These are phyloP conservation scores for Colletotrichum chlorophyti DNA, from an alignment of 2,329 filamentous ascomycete species.

Conservation along the genomic window DNA sequence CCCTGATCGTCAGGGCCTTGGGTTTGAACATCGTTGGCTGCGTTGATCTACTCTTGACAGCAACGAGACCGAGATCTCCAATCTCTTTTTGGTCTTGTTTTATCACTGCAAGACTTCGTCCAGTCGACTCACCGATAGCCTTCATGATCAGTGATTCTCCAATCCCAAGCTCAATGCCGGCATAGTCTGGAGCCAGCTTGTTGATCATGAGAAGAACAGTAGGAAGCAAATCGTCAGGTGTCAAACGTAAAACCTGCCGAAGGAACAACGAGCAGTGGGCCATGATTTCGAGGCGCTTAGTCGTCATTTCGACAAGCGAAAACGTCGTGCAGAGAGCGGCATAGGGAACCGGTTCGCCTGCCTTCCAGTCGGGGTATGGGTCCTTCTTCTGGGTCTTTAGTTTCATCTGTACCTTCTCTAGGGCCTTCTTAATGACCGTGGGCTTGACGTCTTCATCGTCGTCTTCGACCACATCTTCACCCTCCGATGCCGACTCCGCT, in stretches of 20 bases:
- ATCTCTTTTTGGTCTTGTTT: slow-evolving; percentile 97
- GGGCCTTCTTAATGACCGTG: slow-evolving; percentile 74
- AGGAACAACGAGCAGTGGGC: slow-evolving; percentile 91
- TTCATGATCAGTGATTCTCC: slow-evolving; percentile 99
- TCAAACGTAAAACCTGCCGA: slow-evolving; percentile 90
- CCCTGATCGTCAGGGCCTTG: slow-evolving; percentile 84
- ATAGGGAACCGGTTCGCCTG: slow-evolving; percentile 89
- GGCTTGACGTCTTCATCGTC: slow-evolving; percentile 70
- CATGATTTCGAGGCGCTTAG: slow-evolving; percentile 86
- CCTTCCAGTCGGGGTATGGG: slow-evolving; percentile 94
- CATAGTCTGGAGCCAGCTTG: slow-evolving; percentile 95
- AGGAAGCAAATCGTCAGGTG: slow-evolving; percentile 84
- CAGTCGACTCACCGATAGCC: slow-evolving; percentile 92
- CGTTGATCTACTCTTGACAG: slow-evolving; percentile 92
- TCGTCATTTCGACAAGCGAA: slow-evolving; percentile 92
- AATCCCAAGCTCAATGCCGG: slow-evolving; percentile 96
- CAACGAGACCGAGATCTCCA: slow-evolving; percentile 91
- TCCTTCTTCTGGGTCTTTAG: slow-evolving; percentile 74
- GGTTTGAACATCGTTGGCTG: slow-evolving; percentile 99
- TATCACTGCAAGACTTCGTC: slow-evolving; percentile 85
- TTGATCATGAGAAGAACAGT: slow-evolving; percentile 97
- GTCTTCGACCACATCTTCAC: slow-evolving; percentile 57
- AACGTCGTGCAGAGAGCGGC: slow-evolving; percentile 94
- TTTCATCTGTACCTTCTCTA: slow-evolving; percentile 81
- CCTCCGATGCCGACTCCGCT: slow-evolving; percentile 50